Evolutionary conservation across 2,329 filamentous ascomycete species (phyloP).

Genomic region (Nemania sp.): DNA sequence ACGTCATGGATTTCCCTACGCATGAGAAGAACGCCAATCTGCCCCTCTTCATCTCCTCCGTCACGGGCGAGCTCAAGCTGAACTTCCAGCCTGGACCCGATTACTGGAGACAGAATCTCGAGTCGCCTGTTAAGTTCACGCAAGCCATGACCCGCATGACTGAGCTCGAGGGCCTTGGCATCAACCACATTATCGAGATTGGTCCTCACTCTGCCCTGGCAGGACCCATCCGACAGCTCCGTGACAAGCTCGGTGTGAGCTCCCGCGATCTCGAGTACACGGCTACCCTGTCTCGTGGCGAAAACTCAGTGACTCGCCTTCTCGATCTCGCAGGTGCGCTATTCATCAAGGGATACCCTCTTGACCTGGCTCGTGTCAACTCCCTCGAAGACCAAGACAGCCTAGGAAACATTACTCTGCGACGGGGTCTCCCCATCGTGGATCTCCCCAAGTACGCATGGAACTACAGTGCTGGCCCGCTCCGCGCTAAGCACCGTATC

Average conservation of each 20-base stretch:
- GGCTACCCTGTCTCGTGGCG: conserved; percentile 12
- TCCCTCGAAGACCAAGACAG: conserved; percentile 16
- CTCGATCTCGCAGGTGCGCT: conserved; percentile 22
- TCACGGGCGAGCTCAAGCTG: conserved; percentile 9
- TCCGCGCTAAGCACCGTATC: conserved; percentile 13
- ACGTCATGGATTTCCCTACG: conserved; percentile 1
- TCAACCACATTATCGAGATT: conserved; percentile 20
- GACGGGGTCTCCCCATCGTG: conserved; percentile 5
- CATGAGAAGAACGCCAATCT: conserved; percentile 6
- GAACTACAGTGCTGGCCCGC: conserved; percentile 13
- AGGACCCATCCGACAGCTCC: conserved; percentile 18
- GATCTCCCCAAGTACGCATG: conserved; percentile 20
- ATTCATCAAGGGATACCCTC: conserved; percentile 14
- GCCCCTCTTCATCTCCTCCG: conserved; percentile 12
- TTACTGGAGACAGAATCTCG: conserved; percentile 20
- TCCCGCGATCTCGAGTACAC: conserved; percentile 17
- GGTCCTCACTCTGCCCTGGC: conserved; percentile 22
- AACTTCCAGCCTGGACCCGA: conserved; percentile 11
- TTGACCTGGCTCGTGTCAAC: conserved; percentile 22
- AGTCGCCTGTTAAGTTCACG: conserved; percentile 9
- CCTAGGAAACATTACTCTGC: conserved; percentile 4
- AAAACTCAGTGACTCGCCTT: conserved; percentile 18
- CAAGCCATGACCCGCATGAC: conserved; percentile 7
- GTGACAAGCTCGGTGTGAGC: conserved; percentile 14
- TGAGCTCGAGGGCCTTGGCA: conserved; percentile 6